Conservation (phyloP, 2,329 filamentous ascomycete species). For the Fusarium tuaranense region DNA sequence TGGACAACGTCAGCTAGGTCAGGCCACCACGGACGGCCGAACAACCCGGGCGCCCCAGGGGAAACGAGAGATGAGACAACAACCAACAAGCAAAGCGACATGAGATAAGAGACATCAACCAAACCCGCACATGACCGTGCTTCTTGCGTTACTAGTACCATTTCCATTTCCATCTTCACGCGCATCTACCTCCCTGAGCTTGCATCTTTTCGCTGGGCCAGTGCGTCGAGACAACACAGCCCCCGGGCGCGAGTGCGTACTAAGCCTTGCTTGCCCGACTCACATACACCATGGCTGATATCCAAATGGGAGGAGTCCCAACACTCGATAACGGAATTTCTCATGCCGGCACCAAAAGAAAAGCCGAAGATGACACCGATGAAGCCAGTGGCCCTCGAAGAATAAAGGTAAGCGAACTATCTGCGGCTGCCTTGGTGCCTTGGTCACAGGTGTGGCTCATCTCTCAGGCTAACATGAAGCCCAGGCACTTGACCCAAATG, state of each 20-base stretch:
- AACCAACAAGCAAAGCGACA: conserved; percentile 4
- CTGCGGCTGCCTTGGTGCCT: conserved; percentile 6
- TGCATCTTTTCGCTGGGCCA: not conserved
- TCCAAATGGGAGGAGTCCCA: conserved; percentile 27
- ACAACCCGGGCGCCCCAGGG: not conserved
- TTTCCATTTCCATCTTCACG: not conserved
- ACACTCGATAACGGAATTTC: conserved; percentile 6
- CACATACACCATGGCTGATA: conserved; percentile 54
- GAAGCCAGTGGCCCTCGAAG: conserved; percentile 58
- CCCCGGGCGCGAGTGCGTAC: not conserved
- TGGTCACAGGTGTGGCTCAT: not conserved
- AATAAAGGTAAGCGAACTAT: conserved; percentile 58
- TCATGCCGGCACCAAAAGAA: conserved; percentile 60
- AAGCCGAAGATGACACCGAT: conserved; percentile 55
- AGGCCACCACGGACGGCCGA: conserved; percentile 1
- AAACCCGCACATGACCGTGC: conserved; percentile 12
- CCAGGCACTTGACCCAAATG: conserved; percentile 89
- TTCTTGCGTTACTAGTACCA: conserved; percentile 6
- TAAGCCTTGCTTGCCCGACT: conserved; percentile 48
- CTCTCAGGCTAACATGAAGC: conserved; percentile 17
- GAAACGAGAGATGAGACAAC: conserved; percentile 24
- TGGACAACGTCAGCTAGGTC: not conserved
- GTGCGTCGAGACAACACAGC: not conserved
- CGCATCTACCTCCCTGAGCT: not conserved
- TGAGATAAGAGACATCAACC: conserved; percentile 33